Evolutionary conservation across 352 stramenopile genomes (phyloP).

Genomic region (Globisporangium cederbergense): DNA sequence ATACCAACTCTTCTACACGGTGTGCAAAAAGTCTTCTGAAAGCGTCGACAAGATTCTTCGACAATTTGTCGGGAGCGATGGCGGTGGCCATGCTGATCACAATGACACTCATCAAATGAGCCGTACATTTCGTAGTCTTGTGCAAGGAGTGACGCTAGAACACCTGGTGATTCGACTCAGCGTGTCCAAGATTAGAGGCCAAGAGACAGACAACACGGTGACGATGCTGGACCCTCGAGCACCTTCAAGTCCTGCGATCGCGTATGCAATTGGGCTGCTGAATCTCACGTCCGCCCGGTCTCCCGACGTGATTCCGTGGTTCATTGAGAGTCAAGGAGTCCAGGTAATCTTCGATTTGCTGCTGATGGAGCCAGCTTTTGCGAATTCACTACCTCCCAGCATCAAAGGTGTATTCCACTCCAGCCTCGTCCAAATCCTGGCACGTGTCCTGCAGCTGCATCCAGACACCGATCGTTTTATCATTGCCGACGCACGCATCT

Average conservation of each 20-base stretch:
- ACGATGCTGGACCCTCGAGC: constrained; percentile 15
- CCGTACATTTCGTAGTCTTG: constrained; percentile 1
- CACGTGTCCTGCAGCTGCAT: not conserved
- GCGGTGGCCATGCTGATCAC: not conserved
- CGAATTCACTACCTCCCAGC: not conserved
- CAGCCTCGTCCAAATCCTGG: not conserved
- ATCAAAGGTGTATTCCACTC: not conserved
- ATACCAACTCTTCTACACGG: constrained; percentile 14
- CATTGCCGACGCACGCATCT: constrained; percentile 18
- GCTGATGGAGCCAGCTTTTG: not conserved
- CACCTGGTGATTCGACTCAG: constrained; percentile 7
- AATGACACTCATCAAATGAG: not conserved
- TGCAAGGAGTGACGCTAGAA: constrained; percentile 5
- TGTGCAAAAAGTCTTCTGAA: constrained; percentile 5
- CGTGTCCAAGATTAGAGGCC: constrained; percentile 4
- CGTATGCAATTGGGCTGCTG: constrained; percentile 11
- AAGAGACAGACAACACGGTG: constrained; percentile 10
- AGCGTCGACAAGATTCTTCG: not conserved
- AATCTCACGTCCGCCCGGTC: not conserved
- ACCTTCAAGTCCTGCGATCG: constrained; percentile 11
- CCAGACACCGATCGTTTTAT: not conserved
- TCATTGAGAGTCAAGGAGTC: constrained; percentile 5
- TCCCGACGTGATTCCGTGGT: not conserved
- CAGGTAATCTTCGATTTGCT: constrained; percentile 14
- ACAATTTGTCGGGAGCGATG: constrained; percentile 1